These are phyloP conservation scores for Anisodus acutangulus DNA, from an alignment of 257 asterid species.

Conservation along the genomic window DNA sequence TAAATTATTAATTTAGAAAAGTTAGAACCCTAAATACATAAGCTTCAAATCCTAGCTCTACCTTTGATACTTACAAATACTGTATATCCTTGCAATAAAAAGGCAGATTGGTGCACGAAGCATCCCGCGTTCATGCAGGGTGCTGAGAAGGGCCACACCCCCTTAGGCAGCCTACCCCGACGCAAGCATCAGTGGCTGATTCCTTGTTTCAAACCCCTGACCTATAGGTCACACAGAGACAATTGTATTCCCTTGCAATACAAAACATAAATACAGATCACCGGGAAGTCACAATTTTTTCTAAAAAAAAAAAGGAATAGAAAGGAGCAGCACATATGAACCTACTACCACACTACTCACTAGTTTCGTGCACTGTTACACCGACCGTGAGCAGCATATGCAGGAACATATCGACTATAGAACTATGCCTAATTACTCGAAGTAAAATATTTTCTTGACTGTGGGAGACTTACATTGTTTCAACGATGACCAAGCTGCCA, in stretches of 20 bases:
- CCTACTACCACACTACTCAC: not conserved
- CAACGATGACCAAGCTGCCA: constrained; percentile 78
- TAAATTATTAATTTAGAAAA: too few relatives aligned
- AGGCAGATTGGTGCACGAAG: not conserved
- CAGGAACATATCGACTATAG: not conserved
- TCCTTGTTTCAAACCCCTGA: not conserved
- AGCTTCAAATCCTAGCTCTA: too few relatives aligned
- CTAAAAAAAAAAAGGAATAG: not conserved
- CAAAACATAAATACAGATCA: not conserved
- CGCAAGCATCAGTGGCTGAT: not conserved
- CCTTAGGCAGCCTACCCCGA: not conserved
- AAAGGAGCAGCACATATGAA: not conserved
- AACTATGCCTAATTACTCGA: not conserved
- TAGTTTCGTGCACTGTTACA: not conserved
- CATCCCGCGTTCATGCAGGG: too few relatives aligned
- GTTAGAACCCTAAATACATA: too few relatives aligned
- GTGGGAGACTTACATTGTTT: constrained; percentile 61
- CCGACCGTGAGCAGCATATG: not conserved
- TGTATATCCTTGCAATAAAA: not conserved
- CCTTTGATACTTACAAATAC: not conserved
- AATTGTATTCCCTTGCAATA: not conserved
- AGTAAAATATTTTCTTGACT: not conserved
- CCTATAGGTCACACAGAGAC: not conserved
- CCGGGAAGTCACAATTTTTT: not conserved
- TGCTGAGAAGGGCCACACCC: too few relatives aligned